Base-by-base conservation (phyloP, 345 rosid genomes). In the Anastatica hierochuntica region DNA sequence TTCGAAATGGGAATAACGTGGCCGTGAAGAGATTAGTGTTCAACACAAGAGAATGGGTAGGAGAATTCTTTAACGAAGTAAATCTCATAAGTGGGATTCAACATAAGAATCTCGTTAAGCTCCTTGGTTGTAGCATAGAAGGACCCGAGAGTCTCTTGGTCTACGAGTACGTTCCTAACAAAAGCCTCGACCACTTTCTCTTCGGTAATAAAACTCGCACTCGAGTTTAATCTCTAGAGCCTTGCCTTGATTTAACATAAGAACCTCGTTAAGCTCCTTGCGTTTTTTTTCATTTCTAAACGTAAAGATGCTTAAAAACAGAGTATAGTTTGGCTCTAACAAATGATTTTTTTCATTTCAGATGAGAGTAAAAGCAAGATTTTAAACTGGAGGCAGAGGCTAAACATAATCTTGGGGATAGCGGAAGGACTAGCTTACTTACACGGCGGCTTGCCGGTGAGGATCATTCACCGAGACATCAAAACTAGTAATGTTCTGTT, bases 71-170 rank as follows among this genome's bases (percentile, higher is more conserved):
- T 66, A 76, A 76, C 54, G 81, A 79, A 70, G 66, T 77, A 62
- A 77, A 79, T 41, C 73, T 82, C 3, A 73, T 79, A 5, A 63
- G 75, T 35, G 72, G 64, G 56, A 76, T 73, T 6, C 69, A 79
- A 13, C 89, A 82, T 48, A 79, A 69, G 64, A 79, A 77, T 57
- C 61, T 82, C 53, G 79, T 77, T 39, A 76, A 64, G 10, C 77
- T 77, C 10, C 76, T 82, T 3, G 83, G 85, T 21, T 74, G 83
- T 63, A 79, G 85, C 49, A 75, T 82, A 75, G 76, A 76, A 37
- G 67, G 60, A 21, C 43, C 40, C 0, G 81, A 76, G 39, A 67
- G 81, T 58, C 69, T 77, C 53, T 76, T 79, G 52, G 81, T 77
- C 35, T 77, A 68, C 42, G 85, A 79, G 57, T 82, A 51, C 33